Evolutionary conservation across 2,329 filamentous ascomycete species (phyloP), one percentile per base, ranked within the genome.

Genomic region (Curvularia spicifera): DNA sequence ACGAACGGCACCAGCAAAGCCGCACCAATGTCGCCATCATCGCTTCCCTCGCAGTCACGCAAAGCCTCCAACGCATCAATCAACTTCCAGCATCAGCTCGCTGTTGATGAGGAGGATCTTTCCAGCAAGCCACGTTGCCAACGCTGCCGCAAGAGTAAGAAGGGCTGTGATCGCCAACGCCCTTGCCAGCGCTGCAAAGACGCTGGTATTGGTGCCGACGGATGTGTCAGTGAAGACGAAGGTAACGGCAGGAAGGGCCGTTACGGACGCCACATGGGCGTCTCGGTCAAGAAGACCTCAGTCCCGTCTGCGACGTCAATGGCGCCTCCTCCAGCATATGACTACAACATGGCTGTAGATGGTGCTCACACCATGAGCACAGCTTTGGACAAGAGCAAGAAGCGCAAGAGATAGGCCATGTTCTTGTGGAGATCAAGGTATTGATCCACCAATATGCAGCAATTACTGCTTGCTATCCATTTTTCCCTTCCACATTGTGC

Each of bases 81-180:
- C 71, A 87, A 85, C 71, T 87, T 87, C 72, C 85, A 87, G 68
- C 81, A 86, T 64, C 84, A 84, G 62, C 79, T 86, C 40, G 85
- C 83, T 47, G 82, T 83, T 31, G 91, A 93, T 66, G 91, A 97
- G 65, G 93, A 97, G 65, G 93, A 97, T 56, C 81, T 98, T 20
- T 97, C 94, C 0, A 93, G 90, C 66, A 97, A 98, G 80, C 95
- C 95, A 56, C 93, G 95, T 63, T 99, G 95, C 82, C 95, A 99
- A 78, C 90, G 95, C 57, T 99, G 95, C 83, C 90, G 95, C 71
- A 99, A 99, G 86, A 98, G 94, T 81, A 99, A 99, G 84, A 99
- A 99, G 81, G 95, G 95, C 12, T 99, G 95, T 75, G 95, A 99
- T 80, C 89, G 95, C 57, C 95, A 98, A 79, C 89, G 95, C 39